Base-by-base conservation (phyloP, 2,329 filamentous ascomycete genomes). In the Fonsecaea erecta region DNA sequence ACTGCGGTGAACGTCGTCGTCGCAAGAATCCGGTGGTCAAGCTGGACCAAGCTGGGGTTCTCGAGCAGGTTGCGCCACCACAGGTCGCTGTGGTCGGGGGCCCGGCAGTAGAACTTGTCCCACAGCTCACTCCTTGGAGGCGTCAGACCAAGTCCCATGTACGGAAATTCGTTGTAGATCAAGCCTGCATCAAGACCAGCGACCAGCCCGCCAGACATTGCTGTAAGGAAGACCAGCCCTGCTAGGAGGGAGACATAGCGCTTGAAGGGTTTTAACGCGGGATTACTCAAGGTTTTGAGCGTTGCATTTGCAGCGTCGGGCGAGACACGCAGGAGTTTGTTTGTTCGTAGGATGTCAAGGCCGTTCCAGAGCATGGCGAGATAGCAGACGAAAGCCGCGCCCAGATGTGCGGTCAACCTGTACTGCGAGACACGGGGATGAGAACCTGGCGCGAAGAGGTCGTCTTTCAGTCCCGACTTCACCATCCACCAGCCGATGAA, bases 401-500 rank as follows among this genome's bases (percentile, higher is more conserved):
- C 92, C 11, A 99, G 84, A 77, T 99, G 95, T 8, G 93, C 87
- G 3, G 94, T 90, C 62, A 99, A 85, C 58, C 95, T 88, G 80
- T 99, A 99, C 79, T 99, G 95, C 68, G 90, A 94, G 56, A 99
- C 95, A 65, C 95, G 88, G 0, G 95, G 95, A 77, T 97, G 92
- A 63, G 89, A 90, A 12, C 93, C 95, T 1, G 92, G 90, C 21
- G 91, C 91, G 75, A 99, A 97, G 30, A 99, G 85, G 77, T 99
- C 95, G 75, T 98, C 95, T 77, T 94, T 96, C 68, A 99, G 83
- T 1, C 95, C 95, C 11, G 91, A 96, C 79, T 96, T 96, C 72
- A 99, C 95, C 95, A 99, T 99, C 93, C 95, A 99, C 95, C 95
- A 99, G 61, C 95, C 95, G 69, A 99, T 89, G 74, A 95, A 86